These are phyloP conservation scores for Gnomoniopsis smithogilvyi DNA, from an alignment of 2,329 filamentous ascomycete genomes.

Conservation along the genomic window DNA sequence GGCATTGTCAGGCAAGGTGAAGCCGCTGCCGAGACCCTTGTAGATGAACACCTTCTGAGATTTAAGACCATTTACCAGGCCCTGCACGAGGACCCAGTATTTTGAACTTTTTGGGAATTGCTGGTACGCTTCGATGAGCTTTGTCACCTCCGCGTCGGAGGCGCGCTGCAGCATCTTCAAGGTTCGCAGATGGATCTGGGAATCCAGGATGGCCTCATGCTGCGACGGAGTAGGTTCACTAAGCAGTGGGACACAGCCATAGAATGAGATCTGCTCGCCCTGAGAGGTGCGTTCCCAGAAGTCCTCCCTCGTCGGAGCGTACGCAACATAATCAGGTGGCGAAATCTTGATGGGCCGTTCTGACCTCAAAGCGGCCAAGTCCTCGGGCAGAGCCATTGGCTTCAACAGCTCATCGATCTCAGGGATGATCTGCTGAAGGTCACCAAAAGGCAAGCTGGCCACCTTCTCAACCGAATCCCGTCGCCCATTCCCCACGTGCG, in stretches of 20 bases:
- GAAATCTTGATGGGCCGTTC: conserved; percentile 17
- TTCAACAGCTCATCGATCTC: conserved; percentile 22
- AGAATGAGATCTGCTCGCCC: conserved; percentile 24
- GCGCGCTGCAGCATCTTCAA: conserved; percentile 30
- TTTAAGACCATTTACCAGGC: conserved; percentile 27
- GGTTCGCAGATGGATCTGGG: conserved; percentile 29
- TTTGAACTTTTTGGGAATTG: conserved; percentile 19
- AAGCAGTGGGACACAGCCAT: conserved; percentile 30
- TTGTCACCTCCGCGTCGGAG: conserved; percentile 25
- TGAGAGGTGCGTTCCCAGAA: conserved; percentile 31
- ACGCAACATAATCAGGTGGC: conserved; percentile 23
- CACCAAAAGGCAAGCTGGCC: conserved; percentile 22
- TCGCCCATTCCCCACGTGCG: conserved; percentile 16
- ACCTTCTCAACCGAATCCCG: conserved; percentile 16
- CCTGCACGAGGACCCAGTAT: conserved; percentile 23
- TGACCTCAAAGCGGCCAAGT: conserved; percentile 18
- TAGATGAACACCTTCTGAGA: conserved; percentile 25
- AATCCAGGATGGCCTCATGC: conserved; percentile 27
- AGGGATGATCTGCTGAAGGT: conserved; percentile 24
- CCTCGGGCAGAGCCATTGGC: conserved; percentile 16
- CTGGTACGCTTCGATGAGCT: conserved; percentile 23
- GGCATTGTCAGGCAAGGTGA: conserved; percentile 27
- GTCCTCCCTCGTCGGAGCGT: conserved; percentile 24
- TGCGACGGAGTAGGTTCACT: conserved; percentile 26
- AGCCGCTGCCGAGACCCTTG: conserved; percentile 34